Evolutionary conservation across 108 stramenopile genomes (phyloP).

Genomic region (Cyclostephanos invisitatus): DNA sequence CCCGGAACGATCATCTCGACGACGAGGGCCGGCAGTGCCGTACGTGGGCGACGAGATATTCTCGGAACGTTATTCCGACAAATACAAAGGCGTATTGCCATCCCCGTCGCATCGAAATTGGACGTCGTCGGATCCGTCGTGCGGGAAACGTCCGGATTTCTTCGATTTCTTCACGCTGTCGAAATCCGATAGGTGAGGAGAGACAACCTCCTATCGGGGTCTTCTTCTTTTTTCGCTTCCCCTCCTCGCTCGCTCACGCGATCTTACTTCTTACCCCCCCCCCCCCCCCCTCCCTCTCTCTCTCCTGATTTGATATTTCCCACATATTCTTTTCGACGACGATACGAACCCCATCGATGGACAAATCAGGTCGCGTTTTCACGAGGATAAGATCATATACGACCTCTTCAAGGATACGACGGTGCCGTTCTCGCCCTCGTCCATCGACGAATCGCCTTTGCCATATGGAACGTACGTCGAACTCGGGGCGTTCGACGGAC

Average conservation of each 20-base stretch:
- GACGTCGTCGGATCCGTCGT: neutral
- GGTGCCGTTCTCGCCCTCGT: neutral
- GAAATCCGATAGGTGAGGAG: conserved; percentile 4
- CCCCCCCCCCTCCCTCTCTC: too few relatives aligned
- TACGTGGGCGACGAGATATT: neutral
- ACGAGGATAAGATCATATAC: conserved; percentile 19
- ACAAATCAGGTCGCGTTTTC: conserved; percentile 6
- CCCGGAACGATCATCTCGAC: neutral
- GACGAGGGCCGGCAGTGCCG: neutral
- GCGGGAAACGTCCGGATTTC: conserved; percentile 5
- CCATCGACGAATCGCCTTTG: neutral
- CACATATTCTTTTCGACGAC: neutral
- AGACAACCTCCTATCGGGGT: too few relatives aligned
- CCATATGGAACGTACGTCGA: conserved; percentile 53
- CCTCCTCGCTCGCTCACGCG: too few relatives aligned
- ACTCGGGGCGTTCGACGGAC: conserved; percentile 63
- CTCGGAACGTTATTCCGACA: neutral
- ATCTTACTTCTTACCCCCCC: too few relatives aligned
- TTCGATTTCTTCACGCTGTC: conserved; percentile 6
- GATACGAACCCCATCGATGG: neutral
- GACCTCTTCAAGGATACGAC: conserved; percentile 14
- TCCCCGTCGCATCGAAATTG: neutral
- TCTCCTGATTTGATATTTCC: too few relatives aligned
- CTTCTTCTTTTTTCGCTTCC: too few relatives aligned
- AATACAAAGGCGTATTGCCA: neutral